Base-by-base conservation (phyloP, 1,284 basidiomycete species). In the Moniliella sp. region DNA sequence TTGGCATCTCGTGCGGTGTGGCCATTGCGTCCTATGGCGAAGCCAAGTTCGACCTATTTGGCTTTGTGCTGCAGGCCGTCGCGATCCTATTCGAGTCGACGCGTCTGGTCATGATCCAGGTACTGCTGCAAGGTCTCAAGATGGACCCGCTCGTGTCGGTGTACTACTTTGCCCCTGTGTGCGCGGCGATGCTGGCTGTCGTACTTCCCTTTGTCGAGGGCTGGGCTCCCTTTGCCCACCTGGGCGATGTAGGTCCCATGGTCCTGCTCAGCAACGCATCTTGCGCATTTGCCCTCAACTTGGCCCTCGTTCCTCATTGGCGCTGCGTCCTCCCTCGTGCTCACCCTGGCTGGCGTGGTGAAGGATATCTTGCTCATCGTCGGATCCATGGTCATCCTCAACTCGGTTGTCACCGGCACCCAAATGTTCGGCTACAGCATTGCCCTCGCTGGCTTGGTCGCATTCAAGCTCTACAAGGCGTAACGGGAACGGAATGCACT, bases 81-180 rank as follows among this genome's bases (percentile, higher is more conserved):
- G 49, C 35, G 18, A 48, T 47, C 31, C 57, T 74, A 69, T 84
- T 86, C 46, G 81, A 86, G 62, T 75, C 78, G 2, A 79, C 77
- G 18, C 75, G 86, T 31, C 71, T 94, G 12, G 83, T 94, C 27
- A 84, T 94, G 77, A 91, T 94, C 43, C 78, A 94, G 62, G 74
- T 88, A 36, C 72, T 94, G 27, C 69, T 94, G 2, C 86, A 94
- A 62, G 84, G 84, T 30, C 67, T 91, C 61, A 88, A 93, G 52
- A 59, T 93, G 84, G 82, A 91, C 63, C 86, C 86, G 2, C 71
- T 93, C 17, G 82, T 88, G 15, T 91, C 82, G 18, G 67, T 94
- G 35, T 81, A 93, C 66, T 94, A 91, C 68, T 61, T 64, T 39
- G 51, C 53, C 2, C 61, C 61, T 33, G 65, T 94, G 34, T 94